phyloP scores from a whole-genome alignment of 1,284 basidiomycete genomes.

The Cystobasidium slooffiae region DNA sequence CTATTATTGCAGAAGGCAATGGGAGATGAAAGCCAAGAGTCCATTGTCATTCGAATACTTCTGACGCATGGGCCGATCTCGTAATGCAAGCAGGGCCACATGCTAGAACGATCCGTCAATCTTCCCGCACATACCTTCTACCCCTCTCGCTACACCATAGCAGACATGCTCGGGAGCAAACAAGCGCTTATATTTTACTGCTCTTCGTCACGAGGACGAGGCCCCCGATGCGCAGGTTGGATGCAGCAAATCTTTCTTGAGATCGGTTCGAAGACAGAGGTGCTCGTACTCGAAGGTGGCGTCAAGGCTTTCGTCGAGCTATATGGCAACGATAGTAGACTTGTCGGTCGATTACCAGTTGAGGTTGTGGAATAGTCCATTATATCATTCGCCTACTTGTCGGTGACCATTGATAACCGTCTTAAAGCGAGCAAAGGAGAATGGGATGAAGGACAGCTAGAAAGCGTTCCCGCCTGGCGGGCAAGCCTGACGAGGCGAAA shows the following conservation, averaged over 20 bases:
- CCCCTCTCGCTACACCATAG: too few relatives aligned
- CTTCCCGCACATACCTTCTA: too few relatives aligned
- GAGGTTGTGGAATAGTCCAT: conserved; percentile 73
- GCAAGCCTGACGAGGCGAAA: not conserved
- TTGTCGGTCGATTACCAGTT: conserved; percentile 69
- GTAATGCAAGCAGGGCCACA: too few relatives aligned
- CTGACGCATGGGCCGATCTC: too few relatives aligned
- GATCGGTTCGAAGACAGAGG: conserved; percentile 4
- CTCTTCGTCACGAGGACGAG: too few relatives aligned
- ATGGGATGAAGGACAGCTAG: not conserved
- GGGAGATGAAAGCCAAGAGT: too few relatives aligned
- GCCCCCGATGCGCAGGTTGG: conserved; percentile 14
- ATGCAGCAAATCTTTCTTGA: conserved; percentile 4
- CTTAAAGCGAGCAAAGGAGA: conserved; percentile 42
- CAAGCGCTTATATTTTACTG: too few relatives aligned
- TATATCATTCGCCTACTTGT: not conserved
- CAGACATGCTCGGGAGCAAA: too few relatives aligned
- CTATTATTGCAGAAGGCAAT: too few relatives aligned
- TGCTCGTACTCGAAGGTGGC: conserved; percentile 16
- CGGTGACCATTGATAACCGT: not conserved
- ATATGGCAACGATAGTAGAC: conserved; percentile 46
- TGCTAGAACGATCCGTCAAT: too few relatives aligned
- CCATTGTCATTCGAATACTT: too few relatives aligned
- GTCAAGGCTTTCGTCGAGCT: conserved; percentile 21
- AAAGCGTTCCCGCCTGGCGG: conserved; percentile 1